Conservation (phyloP, 2,329 filamentous ascomycete species). For the Pestalotiopsis sp. region DNA sequence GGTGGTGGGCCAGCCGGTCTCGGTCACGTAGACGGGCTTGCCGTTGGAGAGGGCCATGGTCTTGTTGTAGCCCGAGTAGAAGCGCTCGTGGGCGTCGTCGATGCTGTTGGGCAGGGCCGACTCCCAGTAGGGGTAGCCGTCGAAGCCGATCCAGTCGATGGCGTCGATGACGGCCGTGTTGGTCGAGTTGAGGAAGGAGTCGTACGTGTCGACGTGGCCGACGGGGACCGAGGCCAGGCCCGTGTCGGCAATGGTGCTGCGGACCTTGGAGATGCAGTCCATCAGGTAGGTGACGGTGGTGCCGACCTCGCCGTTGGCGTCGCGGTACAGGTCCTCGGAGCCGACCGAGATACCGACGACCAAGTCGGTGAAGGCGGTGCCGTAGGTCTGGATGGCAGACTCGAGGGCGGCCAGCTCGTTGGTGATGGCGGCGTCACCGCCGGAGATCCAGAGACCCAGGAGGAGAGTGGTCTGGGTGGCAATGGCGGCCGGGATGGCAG, state of each 20-base stretch:
- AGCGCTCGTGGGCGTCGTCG: constrained; percentile 42
- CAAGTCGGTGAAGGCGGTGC: constrained; percentile 43
- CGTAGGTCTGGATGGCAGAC: constrained; percentile 47
- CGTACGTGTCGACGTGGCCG: constrained; percentile 61
- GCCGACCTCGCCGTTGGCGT: constrained; percentile 38
- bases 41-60: constrained; percentile 40
- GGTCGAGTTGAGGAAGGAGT: constrained; percentile 49
- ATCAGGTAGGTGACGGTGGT: constrained; percentile 49
- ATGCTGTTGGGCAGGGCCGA: constrained; percentile 42
- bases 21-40: constrained; percentile 50
- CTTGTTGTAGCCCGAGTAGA: constrained; percentile 42
- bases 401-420: constrained; percentile 54
- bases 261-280: constrained; percentile 59
- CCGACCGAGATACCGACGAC: constrained; percentile 57
- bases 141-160: constrained; percentile 55
- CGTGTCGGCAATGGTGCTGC: constrained; percentile 46
- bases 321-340: constrained; percentile 58
- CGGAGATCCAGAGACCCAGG: constrained; percentile 53
- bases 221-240: constrained; percentile 39
- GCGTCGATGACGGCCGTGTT: constrained; percentile 53
- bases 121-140: constrained; percentile 59
- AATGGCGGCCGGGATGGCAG: constrained; percentile 67
- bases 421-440: constrained; percentile 38
- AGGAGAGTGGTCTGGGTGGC: constrained; percentile 51
- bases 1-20: constrained; percentile 59